A percentile compares a stretch with the other conserved stretches of the same genome.
Conservation (phyloP, 805 yeast genomes). For the Nakazawaea laoshanensis region DNA sequence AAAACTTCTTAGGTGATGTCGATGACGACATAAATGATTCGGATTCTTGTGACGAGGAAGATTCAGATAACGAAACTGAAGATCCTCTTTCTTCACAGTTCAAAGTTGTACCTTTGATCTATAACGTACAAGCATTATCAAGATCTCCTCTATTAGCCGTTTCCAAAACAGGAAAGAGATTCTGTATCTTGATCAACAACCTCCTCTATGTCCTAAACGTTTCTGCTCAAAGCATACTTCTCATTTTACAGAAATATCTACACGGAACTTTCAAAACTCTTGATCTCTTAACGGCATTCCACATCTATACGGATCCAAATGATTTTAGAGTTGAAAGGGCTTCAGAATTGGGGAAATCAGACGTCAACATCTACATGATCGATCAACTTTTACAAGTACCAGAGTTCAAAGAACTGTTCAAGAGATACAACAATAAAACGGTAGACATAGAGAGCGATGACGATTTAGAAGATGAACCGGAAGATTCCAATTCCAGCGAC, state of each 20-base stretch:
- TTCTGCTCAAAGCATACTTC: slow-evolving; percentile 3
- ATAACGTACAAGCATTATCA: slow-evolving; percentile 6
- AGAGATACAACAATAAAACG: slow-evolving; percentile 3
- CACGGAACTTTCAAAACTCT: slow-evolving; percentile 3
- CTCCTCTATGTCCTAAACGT: slow-evolving; percentile 6
- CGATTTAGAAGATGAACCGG: slow-evolving; percentile 17
- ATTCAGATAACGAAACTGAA: slow-evolving; percentile 2
- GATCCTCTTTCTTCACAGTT: slow-evolving; percentile 3
- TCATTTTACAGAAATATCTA: slow-evolving; percentile 1
- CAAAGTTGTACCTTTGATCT: slow-evolving; percentile 7
- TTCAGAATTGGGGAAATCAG: neutral
- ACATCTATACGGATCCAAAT: slow-evolving; percentile 3
- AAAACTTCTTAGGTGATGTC: slow-evolving; percentile 12
- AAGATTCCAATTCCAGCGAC: slow-evolving; percentile 2
- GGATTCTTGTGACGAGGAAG: slow-evolving; percentile 22
- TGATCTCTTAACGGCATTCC: slow-evolving; percentile 5
- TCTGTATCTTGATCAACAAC: slow-evolving; percentile 6
- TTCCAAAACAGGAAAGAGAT: slow-evolving; percentile 8
- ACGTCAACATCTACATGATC: slow-evolving; percentile 2
- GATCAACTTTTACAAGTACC: slow-evolving; percentile 4
- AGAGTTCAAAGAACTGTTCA: slow-evolving; percentile 7
- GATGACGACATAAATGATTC: slow-evolving; percentile 17
- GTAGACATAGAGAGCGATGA: slow-evolving; percentile 13
- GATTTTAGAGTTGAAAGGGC: slow-evolving; percentile 7
- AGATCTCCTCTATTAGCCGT: slow-evolving; percentile 6